Evolutionary conservation across 495 filamentous ascomycete species (phyloP), one percentile per base, ranked within the genome.

Genomic region (Neurospora africana): DNA sequence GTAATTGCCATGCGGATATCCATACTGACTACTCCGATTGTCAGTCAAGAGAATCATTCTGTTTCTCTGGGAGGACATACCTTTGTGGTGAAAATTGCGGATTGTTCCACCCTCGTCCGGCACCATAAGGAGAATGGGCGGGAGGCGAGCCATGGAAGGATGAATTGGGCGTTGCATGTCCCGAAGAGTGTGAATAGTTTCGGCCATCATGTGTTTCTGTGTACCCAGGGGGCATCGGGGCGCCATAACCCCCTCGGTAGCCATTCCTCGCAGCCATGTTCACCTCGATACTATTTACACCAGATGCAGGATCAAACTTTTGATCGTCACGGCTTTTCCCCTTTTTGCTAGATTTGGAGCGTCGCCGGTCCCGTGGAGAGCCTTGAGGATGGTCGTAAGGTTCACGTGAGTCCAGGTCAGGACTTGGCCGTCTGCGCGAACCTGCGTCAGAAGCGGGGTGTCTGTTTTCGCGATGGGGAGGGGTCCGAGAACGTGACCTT

Each of bases 81-180:
- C 86, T 85, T 80, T 88, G 86, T 73, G 87, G 88, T 65, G 86
- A 86, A 53, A 83, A 85, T 75, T 88, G 89, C 47, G 84, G 84
- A 76, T 85, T 86, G 40, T 83, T 86, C 74, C 87, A 87, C 73
- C 81, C 82, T 82, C 89, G 88, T 35, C 86, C 86, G 30, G 88
- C 83, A 37, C 85, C 84, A 78, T 90, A 90, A 2, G 91, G 90
- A 35, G 91, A 93, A 68, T 87, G 85, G 10, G 87, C 85, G 44
- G 87, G 87, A 41, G 92, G 91, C 11, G 90, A 93, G 30, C 86
- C 87, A 73, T 89, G 88, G 74, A 87, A 87, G n/a, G 89, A 90
- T 41, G 86, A 86, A 69, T 82, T 84, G 40, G 89, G 86, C 37
- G 86, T 88, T 44, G 81, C 81, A 68, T 88, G 86, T 21, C 88